Evolutionary conservation across 2,329 filamentous ascomycete species (phyloP).

Genomic region (Paecilomyces dactylethromorphus): DNA sequence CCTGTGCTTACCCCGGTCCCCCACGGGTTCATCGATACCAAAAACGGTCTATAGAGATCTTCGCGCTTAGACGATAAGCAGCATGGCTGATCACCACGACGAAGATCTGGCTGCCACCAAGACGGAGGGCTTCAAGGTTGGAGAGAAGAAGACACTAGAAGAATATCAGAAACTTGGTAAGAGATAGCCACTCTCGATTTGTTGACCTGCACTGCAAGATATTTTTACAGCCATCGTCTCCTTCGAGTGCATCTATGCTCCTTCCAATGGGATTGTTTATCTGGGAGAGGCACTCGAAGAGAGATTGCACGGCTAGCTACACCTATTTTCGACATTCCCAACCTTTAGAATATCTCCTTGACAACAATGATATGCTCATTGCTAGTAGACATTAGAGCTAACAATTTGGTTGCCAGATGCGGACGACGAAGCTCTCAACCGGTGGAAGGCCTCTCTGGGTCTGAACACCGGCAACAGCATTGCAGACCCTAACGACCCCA

Average conservation of each 20-base stretch:
- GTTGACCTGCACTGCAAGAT: background rate
- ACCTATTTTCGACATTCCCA: background rate
- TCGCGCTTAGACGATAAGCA: slow-evolving; percentile 12
- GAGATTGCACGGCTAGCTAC: background rate
- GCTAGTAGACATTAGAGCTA: slow-evolving; percentile 14
- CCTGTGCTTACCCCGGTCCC: background rate
- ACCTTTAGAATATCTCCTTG: too few relatives aligned
- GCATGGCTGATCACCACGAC: slow-evolving; percentile 62
- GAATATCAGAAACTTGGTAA: slow-evolving; percentile 91
- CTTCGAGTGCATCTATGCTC: background rate
- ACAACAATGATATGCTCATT: background rate
- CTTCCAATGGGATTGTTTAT: background rate
- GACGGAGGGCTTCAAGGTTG: slow-evolving; percentile 96
- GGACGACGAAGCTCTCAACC: slow-evolving; percentile 87
- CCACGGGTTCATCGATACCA: background rate
- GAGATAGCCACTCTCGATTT: slow-evolving; percentile 26
- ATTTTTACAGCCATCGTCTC: background rate
- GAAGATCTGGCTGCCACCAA: slow-evolving; percentile 81
- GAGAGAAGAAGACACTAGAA: slow-evolving; percentile 95
- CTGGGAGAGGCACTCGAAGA: background rate
- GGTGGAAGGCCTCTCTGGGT: slow-evolving; percentile 95
- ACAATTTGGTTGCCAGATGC: slow-evolving; percentile 41
- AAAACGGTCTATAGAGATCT: background rate
- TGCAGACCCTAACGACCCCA: slow-evolving; percentile 71
- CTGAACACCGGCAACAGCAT: slow-evolving; percentile 65